Evolutionary conservation across 768 basidiomycete species (phyloP), one percentile per base, ranked within the genome.

Genomic region (Galerina marginata): DNA sequence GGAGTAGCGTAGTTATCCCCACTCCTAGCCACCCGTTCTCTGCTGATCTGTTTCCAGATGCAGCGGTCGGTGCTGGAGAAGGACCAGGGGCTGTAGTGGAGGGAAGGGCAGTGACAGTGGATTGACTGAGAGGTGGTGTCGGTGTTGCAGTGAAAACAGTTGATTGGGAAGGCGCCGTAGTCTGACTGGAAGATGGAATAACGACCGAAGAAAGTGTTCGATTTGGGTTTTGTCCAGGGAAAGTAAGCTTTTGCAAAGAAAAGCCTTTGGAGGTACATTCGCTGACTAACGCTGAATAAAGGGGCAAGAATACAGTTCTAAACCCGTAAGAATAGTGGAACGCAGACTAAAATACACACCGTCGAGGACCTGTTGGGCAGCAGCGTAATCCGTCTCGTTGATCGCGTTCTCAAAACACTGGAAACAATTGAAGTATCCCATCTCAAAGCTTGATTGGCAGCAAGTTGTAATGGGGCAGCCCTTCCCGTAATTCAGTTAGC

Each of bases 391-490:
- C 16, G 73, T 71, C 1, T 69, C 61, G 54, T 74, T 65, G 25
- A 63, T 57, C 0, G 72, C 71, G 2, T 55, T 26, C 10, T 73
- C 79, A 25, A 77, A 67, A 57, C 83, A 84, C 3, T 67, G 38
- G 61, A 81, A 68, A 60, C 83, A 84, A 47, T 75, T 68, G 68
- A 74, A 81, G 64, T 79, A 82, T 4, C 61, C 55, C 0, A 64
- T 70, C 58, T 79, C 75, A 57, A 82, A 84, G 5, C 60, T 63
- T 10, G 69, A 57, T 5, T 76, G 70, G 65, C 83, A 84, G 56
- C 83, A 84, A 26, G 63, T 47, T 9, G 62, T 23, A 0, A 69
- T 61, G 9, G 68, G 48, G 53, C 78, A 79, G 14, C 45, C 61
- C 76, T 74, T 50, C 11, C 1, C n/a, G 20, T 29, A 9, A 38